Base-by-base conservation (phyloP, 2,329 filamentous ascomycete species). In the Fusarium staphyleae region DNA sequence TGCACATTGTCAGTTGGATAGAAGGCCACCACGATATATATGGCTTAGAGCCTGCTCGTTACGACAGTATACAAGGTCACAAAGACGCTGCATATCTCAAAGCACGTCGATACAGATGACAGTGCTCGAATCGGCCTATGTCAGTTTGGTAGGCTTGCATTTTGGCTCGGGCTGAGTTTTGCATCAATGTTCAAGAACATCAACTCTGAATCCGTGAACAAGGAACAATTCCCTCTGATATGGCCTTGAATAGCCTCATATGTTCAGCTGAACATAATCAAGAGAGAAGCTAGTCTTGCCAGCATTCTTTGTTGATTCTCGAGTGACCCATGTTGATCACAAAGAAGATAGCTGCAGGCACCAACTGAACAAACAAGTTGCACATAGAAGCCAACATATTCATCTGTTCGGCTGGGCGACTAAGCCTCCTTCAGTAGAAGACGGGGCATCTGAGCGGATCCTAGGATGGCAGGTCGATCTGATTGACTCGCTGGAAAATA, bases 401-500 rank as follows among this genome's bases (percentile, higher is more conserved):
- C 41, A 36, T 4, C 12, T 40, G 33, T 8, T 43, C 33, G 16
- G 10, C n/a, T 13, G 3, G n/a, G 12, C n/a, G 44, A 37, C 40
- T 14, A 13, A 40, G 15, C 32, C 24, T 19, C 22, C 10, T 42
- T 46, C 8, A 41, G 33, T 36, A 46, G 11, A 48, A 35, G 41
- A 40, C n/a, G 3, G 30, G 46, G 11, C 24, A 22, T 53, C 19
- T 40, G 14, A 8, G 9, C n/a, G 24, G 24, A 12, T 26, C 29
- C 36, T 16, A 42, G 52, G 34, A 34, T 15, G 46, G 32, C 22
- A 58, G 37, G 41, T 48, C 36, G 15, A 24, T 44, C 43, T 54
- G 35, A 55, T 48, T 50, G 36, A 57, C 28, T 16, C 12, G 46
- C 29, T 30, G 29, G 16, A 26, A 42, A 36, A 55, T 65, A 46